Percentiles rank a stretch among this genome's conserved stretches.
Evolutionary conservation across 2,329 filamentous ascomycete genomes (phyloP).

Genomic region (Xylaria sp.): DNA sequence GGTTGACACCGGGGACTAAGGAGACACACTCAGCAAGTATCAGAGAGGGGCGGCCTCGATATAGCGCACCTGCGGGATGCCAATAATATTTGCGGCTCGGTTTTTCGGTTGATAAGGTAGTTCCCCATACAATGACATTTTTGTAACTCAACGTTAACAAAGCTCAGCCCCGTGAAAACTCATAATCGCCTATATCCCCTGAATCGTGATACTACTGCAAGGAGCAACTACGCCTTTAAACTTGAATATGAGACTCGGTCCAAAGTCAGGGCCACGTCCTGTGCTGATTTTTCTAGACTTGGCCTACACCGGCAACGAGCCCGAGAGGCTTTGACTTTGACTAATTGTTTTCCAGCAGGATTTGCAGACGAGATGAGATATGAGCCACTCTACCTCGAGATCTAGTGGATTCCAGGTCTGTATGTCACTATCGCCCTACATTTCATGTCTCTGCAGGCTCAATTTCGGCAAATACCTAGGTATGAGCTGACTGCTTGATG

Average conservation of each 20-base stretch:
- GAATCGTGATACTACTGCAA: constrained; percentile 9
- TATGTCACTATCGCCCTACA: background rate
- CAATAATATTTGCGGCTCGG: background rate
- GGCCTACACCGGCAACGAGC: background rate
- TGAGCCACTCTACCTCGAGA: background rate
- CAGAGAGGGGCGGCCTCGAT: background rate
- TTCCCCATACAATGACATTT: constrained; percentile 24
- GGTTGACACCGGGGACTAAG: constrained; percentile 70
- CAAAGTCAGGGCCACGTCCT: background rate
- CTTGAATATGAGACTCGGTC: background rate
- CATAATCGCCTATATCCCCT: background rate
- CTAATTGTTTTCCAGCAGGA: no score
- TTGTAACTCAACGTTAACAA: constrained; percentile 27
- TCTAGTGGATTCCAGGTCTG: background rate
- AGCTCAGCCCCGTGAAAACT: constrained; percentile 17
- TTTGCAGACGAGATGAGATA: background rate
- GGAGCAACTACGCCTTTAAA: background rate
- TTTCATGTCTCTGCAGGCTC: background rate
- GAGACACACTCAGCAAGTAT: background rate
- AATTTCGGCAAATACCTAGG: no score
- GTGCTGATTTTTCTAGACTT: background rate
- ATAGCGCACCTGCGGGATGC: background rate
- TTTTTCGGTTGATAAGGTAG: constrained; percentile 30
- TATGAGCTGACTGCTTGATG: no score
- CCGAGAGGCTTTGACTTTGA: background rate